These are phyloP conservation scores for Otatea glauca DNA, from an alignment of 176 grass and related monocot species.

Conservation along the genomic window DNA sequence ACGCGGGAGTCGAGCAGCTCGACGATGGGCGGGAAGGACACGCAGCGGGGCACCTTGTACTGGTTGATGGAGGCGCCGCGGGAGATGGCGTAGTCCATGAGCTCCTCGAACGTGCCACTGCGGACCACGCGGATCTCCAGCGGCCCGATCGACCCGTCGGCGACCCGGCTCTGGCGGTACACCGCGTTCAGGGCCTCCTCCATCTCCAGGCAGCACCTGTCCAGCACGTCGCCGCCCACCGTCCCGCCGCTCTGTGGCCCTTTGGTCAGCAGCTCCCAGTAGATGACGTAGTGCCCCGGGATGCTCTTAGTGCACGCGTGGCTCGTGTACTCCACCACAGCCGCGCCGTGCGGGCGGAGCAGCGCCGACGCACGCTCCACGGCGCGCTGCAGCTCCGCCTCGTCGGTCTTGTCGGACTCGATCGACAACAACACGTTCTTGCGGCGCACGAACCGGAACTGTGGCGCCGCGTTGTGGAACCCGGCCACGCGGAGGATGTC, in stretches of 20 bases:
- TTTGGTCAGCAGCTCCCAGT: slow-evolving; percentile 65
- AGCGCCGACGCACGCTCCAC: slow-evolving; percentile 57
- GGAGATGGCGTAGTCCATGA: slow-evolving; percentile 78
- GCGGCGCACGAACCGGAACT: slow-evolving; percentile 71
- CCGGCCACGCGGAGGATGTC: slow-evolving; percentile 65
- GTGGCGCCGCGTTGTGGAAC: slow-evolving; percentile 76
- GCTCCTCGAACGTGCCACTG: slow-evolving; percentile 72
- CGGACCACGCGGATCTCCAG: slow-evolving; percentile 68
- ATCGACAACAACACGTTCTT: slow-evolving; percentile 78
- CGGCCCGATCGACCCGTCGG: slow-evolving; percentile 60
- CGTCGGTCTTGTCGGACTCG: slow-evolving; percentile 80
- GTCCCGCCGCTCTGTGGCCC: background rate
- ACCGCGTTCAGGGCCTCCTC: slow-evolving; percentile 66
- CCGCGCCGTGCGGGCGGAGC: slow-evolving; percentile 45
- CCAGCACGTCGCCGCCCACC: slow-evolving; percentile 29
- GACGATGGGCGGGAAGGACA: slow-evolving; percentile 64
- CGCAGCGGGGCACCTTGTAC: slow-evolving; percentile 82
- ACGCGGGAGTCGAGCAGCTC: slow-evolving; percentile 72
- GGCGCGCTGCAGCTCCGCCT: slow-evolving; percentile 75
- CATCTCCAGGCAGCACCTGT: slow-evolving; percentile 65
- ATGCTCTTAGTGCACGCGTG: slow-evolving; percentile 58
- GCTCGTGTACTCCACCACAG: slow-evolving; percentile 75
- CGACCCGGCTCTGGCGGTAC: slow-evolving; percentile 63
- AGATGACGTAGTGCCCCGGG: slow-evolving; percentile 79
- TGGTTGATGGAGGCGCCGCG: slow-evolving; percentile 75